Evolutionary conservation across 495 filamentous ascomycete genomes (phyloP).

Genomic region (Penicillium silybi): DNA sequence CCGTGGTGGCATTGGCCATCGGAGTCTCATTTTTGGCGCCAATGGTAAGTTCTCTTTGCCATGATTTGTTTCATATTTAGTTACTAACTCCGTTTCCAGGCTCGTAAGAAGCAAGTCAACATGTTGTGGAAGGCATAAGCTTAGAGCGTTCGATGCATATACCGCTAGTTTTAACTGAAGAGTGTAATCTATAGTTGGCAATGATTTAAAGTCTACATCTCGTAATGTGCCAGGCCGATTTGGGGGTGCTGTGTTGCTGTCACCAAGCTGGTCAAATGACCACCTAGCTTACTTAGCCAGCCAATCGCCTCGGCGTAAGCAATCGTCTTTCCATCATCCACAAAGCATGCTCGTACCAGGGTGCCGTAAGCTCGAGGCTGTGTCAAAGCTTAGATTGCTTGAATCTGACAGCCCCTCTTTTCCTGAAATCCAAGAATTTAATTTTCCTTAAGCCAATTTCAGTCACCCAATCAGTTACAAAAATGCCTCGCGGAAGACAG

Average conservation of each 20-base stretch:
- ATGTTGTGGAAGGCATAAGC: conserved; percentile 33
- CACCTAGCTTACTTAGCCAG: no score
- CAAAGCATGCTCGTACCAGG: no score
- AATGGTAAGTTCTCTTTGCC: conserved; percentile 58
- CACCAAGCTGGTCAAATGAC: no score
- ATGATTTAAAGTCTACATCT: neutral
- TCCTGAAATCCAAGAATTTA: neutral
- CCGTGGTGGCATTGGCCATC: conserved; percentile 69
- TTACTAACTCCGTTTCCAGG: conserved; percentile 23
- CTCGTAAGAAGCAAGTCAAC: conserved; percentile 42
- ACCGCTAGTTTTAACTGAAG: conserved; percentile 1
- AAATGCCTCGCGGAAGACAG: neutral
- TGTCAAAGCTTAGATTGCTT: neutral
- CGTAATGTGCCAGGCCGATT: no score
- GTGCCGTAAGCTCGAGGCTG: neutral
- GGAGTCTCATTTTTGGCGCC: conserved; percentile 77
- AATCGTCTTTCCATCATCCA: no score
- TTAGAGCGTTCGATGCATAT: neutral
- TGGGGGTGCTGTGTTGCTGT: no score
- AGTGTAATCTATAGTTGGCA: conserved; percentile 13
- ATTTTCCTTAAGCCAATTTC: neutral
- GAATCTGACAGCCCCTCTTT: neutral
- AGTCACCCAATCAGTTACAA: neutral
- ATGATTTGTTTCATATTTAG: neutral
- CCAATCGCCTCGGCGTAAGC: no score